Conservation (phyloP, 2,329 filamentous ascomycete genomes). For the Fusarium camptoceras region DNA sequence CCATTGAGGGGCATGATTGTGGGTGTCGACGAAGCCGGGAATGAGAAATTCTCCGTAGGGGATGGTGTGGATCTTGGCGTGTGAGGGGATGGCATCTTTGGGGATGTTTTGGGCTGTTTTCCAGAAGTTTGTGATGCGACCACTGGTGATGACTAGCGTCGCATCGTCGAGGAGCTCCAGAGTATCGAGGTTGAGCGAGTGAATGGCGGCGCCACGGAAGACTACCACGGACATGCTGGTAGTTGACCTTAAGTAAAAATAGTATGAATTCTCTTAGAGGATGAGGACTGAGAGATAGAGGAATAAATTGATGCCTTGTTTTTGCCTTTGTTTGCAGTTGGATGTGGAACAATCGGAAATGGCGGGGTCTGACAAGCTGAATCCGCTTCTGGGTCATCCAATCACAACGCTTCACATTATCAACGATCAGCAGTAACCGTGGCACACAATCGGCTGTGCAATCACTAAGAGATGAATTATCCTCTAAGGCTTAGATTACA, state of each 20-base stretch:
- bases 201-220: conserved; percentile 11
- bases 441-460: background rate
- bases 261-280: background rate
- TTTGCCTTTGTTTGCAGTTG: no score
- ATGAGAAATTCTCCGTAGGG: conserved; percentile 47
- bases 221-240: background rate
- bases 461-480: background rate
- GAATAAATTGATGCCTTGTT: background rate
- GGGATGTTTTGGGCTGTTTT: background rate
- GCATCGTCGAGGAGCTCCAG: conserved; percentile 2
- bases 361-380: background rate
- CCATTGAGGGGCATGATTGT: conserved; percentile 74
- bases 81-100: background rate
- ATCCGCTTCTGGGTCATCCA: background rate
- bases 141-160: conserved; percentile 1
- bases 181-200: background rate
- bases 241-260: accelerated
- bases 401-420: background rate
- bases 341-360: background rate
- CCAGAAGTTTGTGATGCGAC: conserved; percentile 12
- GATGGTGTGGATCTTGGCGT: background rate
- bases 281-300: background rate
- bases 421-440: background rate
- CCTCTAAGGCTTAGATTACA: background rate
- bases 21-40: conserved; percentile 73